These are phyloP conservation scores for Candida ulmi DNA, from an alignment of 805 yeast species.

Conservation along the genomic window DNA sequence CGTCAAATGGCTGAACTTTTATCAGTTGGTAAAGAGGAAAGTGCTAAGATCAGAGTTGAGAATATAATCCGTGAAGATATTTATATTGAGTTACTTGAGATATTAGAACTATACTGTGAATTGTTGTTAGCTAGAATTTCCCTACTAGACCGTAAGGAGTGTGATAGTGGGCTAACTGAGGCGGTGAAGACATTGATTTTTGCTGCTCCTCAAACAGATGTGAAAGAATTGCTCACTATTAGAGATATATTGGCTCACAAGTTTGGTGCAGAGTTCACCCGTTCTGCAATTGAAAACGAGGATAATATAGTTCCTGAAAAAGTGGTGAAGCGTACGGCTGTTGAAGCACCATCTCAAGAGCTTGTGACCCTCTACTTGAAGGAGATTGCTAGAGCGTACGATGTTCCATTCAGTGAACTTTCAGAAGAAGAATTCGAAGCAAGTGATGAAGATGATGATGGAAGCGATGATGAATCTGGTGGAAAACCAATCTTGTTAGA, in stretches of 20 bases:
- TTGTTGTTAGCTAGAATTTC: slow-evolving; percentile 69
- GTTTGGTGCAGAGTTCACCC: slow-evolving; percentile 61
- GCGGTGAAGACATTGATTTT: slow-evolving; percentile 67
- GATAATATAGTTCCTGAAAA: slow-evolving; percentile 59
- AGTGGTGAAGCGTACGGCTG: slow-evolving; percentile 53
- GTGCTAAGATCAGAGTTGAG: slow-evolving; percentile 80
- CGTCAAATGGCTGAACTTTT: slow-evolving; percentile 64
- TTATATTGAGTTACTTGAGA: slow-evolving; percentile 71
- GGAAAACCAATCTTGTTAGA: slow-evolving; percentile 32
- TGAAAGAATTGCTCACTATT: slow-evolving; percentile 60
- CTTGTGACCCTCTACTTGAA: slow-evolving; percentile 65
- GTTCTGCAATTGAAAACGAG: slow-evolving; percentile 44
- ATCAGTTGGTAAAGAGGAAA: slow-evolving; percentile 65
- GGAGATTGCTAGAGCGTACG: slow-evolving; percentile 79
- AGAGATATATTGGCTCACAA: slow-evolving; percentile 57
- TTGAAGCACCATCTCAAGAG: slow-evolving; percentile 59
- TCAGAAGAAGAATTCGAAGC: slow-evolving; percentile 23
- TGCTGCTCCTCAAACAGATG: slow-evolving; percentile 67
- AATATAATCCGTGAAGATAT: slow-evolving; percentile 80
- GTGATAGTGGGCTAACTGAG: slow-evolving; percentile 38
- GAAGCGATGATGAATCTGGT: slow-evolving; percentile 21
- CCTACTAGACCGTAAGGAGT: slow-evolving; percentile 37
- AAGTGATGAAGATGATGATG: slow-evolving; percentile 26
- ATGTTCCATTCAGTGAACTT: slow-evolving; percentile 64
- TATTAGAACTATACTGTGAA: slow-evolving; percentile 78